These are phyloP conservation scores for Russula lepida DNA, from an alignment of 768 basidiomycete species.

Conservation along the genomic window DNA sequence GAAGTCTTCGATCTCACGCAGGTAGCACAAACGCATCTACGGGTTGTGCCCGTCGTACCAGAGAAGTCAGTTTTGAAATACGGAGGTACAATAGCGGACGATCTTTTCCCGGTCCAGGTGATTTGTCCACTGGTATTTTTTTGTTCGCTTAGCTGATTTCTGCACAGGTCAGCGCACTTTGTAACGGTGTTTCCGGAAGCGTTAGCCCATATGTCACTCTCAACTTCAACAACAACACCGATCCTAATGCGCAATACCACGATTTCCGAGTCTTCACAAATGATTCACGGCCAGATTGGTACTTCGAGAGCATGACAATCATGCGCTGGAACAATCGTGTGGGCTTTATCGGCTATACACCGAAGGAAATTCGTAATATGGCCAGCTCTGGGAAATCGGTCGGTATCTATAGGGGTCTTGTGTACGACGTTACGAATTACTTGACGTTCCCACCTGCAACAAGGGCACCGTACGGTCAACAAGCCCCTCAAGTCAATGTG, in stretches of 20 bases:
- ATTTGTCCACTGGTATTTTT: not conserved
- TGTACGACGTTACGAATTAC: slow-evolving; percentile 86
- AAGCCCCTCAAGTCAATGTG: slow-evolving; percentile 34
- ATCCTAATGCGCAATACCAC: slow-evolving; percentile 76
- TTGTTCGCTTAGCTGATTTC: slow-evolving; percentile 8
- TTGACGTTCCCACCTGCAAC: slow-evolving; percentile 58
- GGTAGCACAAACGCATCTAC: slow-evolving; percentile 57
- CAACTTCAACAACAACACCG: slow-evolving; percentile 67
- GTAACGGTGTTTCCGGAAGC: slow-evolving; percentile 72
- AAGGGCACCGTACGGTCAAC: slow-evolving; percentile 39
- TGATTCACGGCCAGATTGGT: slow-evolving; percentile 97
- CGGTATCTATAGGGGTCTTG: slow-evolving; percentile 76
- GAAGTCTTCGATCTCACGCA: slow-evolving; percentile 86
- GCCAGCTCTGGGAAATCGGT: slow-evolving; percentile 55
- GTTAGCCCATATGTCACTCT: slow-evolving; percentile 75
- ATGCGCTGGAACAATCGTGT: slow-evolving; percentile 86
- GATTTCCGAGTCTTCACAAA: slow-evolving; percentile 88
- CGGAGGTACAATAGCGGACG: slow-evolving; percentile 65
- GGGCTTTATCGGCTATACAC: slow-evolving; percentile 83
- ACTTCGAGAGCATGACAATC: slow-evolving; percentile 86
- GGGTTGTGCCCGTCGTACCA: slow-evolving; percentile 65
- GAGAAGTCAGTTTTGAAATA: slow-evolving; percentile 71
- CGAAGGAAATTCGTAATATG: slow-evolving; percentile 63
- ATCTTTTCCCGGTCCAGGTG: slow-evolving; percentile 92
- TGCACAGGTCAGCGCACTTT: slow-evolving; percentile 77